A percentile compares a stretch with the other conserved stretches of the same genome.
phyloP scores from a whole-genome alignment of 1,139 yeast species.

The Sugiyamaella novakii region DNA sequence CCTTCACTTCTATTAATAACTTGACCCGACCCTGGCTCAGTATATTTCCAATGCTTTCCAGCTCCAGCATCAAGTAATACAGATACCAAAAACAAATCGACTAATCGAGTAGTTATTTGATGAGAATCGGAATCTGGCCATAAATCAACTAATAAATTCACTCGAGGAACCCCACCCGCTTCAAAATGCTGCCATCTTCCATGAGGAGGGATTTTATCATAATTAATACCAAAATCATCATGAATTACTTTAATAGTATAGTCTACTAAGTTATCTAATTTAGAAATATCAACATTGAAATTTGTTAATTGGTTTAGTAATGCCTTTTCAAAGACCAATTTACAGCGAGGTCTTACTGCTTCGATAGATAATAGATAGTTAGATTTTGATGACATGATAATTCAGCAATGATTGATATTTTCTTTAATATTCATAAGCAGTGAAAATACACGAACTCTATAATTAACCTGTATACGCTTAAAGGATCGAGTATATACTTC shows the following conservation, averaged over 20 bases:
- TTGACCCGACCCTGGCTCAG: slow-evolving; percentile 39
- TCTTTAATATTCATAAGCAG: too few relatives aligned
- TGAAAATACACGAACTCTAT: too few relatives aligned
- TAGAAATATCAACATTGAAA: slow-evolving; percentile 49
- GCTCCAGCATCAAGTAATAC: slow-evolving; percentile 67
- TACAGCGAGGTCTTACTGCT: slow-evolving; percentile 56
- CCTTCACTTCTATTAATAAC: slow-evolving; percentile 56
- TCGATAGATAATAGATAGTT: slow-evolving; percentile 49
- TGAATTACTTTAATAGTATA: slow-evolving; percentile 48
- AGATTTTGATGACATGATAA: too few relatives aligned
- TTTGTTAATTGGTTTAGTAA: slow-evolving; percentile 44
- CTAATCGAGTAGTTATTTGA: slow-evolving; percentile 52
- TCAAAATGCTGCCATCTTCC: slow-evolving; percentile 67
- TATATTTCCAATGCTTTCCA: slow-evolving; percentile 55
- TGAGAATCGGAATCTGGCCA: slow-evolving; percentile 43
- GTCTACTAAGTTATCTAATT: slow-evolving; percentile 47
- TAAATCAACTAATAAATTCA: slow-evolving; percentile 45
- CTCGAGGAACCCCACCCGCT: slow-evolving; percentile 49
- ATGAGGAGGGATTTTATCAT: slow-evolving; percentile 55
- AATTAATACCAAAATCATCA: slow-evolving; percentile 47
- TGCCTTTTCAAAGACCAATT: slow-evolving; percentile 47
- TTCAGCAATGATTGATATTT: too few relatives aligned
- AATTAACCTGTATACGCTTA: too few relatives aligned
- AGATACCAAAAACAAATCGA: slow-evolving; percentile 58
- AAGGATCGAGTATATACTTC: too few relatives aligned